Evolutionary conservation across 2,329 filamentous ascomycete genomes (phyloP), one percentile per base, ranked within the genome.

Genomic region (Colletotrichum euphorbiae): DNA sequence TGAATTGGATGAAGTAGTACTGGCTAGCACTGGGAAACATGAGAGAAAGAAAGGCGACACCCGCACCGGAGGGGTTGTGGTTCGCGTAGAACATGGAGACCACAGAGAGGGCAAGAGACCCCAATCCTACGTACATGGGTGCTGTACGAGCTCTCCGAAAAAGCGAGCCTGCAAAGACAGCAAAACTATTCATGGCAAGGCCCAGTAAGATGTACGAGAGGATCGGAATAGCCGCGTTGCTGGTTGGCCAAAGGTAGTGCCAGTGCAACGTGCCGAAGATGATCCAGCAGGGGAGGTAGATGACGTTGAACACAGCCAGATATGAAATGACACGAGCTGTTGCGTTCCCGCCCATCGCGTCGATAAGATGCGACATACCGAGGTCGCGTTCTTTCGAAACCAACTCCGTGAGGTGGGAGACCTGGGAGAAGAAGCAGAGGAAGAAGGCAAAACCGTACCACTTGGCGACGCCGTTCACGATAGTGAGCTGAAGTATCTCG

Each of bases 101-200:
- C 5, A 72, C 69, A n/a, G 75, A 74, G 3, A 79, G 77, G 54
- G 11, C 77, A 62, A 40, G 76, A 74, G 38, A 74, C 70, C 1
- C 73, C 69, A 6, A 74, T 70, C n/a, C 78, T 28, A 28, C 74
- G 55, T 75, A 75, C 48, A 79, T 73, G 60, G 76, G 73, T 1
- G 76, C 76, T 11, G 77, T 71, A 7, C 73, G 73, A 3, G 77
- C 72, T 59, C 73, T 75, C 33, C 71, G 73, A 72, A 81, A 81
- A 69, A 80, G 81, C n/a, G 79, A 70, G 0, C 79, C 76, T 1
- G 74, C 78, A 3, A 90, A 91, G 11, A 91, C 84, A n/a, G 84
- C 88, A 46, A 88, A 87, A 17, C 92, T 82, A 4, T 90, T 91
- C n/a, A 90, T 86, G 77, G 77, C 72, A 76, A 81, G 63, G 74